Conservation (phyloP, 805 yeast species). For the Saccharomycopsis lassenensis region DNA sequence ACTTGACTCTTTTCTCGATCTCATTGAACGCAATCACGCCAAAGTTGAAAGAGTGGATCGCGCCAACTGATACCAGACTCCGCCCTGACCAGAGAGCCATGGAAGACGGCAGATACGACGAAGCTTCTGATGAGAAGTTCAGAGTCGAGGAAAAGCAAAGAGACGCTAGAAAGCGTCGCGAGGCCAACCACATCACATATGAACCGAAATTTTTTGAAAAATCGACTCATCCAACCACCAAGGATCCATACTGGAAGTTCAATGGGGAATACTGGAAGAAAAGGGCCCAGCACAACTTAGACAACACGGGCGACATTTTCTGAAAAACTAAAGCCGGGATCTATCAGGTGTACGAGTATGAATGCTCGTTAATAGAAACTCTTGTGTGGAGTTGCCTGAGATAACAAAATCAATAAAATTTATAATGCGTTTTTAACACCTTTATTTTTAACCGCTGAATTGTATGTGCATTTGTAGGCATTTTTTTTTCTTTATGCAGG, state of each 20-base stretch:
- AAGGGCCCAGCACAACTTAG: slow-evolving; percentile 45
- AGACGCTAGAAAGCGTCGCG: slow-evolving; percentile 58
- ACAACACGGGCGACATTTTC: slow-evolving; percentile 46
- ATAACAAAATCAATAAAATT: no score
- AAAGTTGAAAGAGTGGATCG: slow-evolving; percentile 49
- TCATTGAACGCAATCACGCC: slow-evolving; percentile 78
- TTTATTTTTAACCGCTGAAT: no score
- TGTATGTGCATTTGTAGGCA: no score
- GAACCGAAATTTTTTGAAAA: slow-evolving; percentile 65
- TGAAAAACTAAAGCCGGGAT: no score
- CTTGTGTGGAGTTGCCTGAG: no score
- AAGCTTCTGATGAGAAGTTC: slow-evolving; percentile 71
- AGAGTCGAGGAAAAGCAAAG: slow-evolving; percentile 91
- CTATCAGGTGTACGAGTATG: no score
- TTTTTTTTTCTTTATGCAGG: no score
- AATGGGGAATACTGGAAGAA: slow-evolving; percentile 65
- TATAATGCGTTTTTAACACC: no score
- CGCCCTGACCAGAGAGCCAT: slow-evolving; percentile 97
- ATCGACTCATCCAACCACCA: slow-evolving; percentile 67
- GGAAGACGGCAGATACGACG: slow-evolving; percentile 89
- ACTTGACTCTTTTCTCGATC: slow-evolving; percentile 81
- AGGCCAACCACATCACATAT: slow-evolving; percentile 39
- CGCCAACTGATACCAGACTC: slow-evolving; percentile 85
- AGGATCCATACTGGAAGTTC: slow-evolving; percentile 66
- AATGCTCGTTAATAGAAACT: no score